Conservation (phyloP, 768 basidiomycete genomes). For the Phaeotremella fagi region DNA sequence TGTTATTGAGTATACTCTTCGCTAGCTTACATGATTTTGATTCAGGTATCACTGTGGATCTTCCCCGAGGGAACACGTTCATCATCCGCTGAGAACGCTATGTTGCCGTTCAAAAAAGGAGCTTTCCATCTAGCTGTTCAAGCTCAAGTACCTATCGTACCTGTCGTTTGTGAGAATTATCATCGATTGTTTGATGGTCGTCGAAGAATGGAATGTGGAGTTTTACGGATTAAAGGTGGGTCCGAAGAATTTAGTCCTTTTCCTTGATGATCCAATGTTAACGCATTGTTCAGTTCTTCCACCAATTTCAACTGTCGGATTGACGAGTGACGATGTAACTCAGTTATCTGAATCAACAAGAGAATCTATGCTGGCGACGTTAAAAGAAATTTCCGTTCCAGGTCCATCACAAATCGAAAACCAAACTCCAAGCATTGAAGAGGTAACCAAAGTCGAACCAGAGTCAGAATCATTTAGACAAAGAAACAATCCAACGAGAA, state of each 20-base stretch:
- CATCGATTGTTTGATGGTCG: conserved; percentile 74
- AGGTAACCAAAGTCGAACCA: conserved; percentile 1
- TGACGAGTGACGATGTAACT: conserved; percentile 66
- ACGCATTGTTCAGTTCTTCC: conserved; percentile 65
- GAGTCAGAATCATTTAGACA: not conserved
- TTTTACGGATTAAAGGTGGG: conserved; percentile 75
- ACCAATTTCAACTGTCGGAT: conserved; percentile 69
- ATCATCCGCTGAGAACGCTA: conserved; percentile 58
- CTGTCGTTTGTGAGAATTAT: conserved; percentile 91
- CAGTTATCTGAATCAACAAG: conserved; percentile 64
- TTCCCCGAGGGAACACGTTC: conserved; percentile 96
- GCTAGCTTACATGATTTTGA: not conserved
- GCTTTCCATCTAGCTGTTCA: conserved; percentile 94
- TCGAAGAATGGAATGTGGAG: conserved; percentile 62
- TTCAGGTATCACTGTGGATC: conserved; percentile 75
- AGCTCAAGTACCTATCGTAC: conserved; percentile 78
- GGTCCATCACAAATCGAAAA: conserved; percentile 11
- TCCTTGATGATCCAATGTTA: not conserved
- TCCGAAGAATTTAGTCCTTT: not conserved
- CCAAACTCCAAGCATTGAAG: too few relatives aligned
- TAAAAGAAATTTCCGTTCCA: conserved; percentile 67
- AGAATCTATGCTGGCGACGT: conserved; percentile 69
- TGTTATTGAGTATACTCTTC: not conserved
- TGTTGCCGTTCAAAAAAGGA: conserved; percentile 94
- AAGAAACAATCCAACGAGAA: conserved; percentile 2